Percentiles rank a stretch among this genome's conserved stretches.
These are phyloP conservation scores for Fusarium agapanthi DNA, from an alignment of 2,329 filamentous ascomycete genomes.

Conservation along the genomic window DNA sequence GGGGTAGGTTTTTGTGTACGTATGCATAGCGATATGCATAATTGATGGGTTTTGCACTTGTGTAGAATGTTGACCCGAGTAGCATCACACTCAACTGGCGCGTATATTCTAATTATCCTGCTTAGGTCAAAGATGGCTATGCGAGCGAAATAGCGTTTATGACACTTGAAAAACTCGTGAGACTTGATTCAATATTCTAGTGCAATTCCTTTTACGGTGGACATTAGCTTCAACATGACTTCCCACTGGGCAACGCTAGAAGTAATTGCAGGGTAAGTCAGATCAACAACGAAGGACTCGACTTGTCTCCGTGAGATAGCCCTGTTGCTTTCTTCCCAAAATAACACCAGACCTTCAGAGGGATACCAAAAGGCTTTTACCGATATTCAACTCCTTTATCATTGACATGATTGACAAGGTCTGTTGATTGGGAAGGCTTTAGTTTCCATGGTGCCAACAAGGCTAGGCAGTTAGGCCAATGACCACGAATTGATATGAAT, in stretches of 20 bases:
- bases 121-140: background rate
- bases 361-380: accelerated
- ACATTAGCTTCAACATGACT: too few relatives aligned
- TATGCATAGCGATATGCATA: background rate
- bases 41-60: background rate
- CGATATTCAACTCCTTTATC: accelerated
- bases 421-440: too few relatives aligned
- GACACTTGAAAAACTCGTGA: accelerated
- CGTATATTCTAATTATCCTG: background rate
- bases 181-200: background rate
- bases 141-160: background rate
- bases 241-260: too few relatives aligned
- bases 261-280: too few relatives aligned
- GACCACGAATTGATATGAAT: accelerated
- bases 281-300: accelerated
- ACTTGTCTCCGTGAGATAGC: accelerated
- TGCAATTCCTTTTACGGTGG: too few relatives aligned
- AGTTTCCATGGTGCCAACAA: accelerated
- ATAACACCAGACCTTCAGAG: accelerated
- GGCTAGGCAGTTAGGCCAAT: accelerated
- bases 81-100: background rate
- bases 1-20: background rate
- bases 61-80: accelerated
- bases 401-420: accelerated
- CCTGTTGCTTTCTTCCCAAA: background rate